phyloP scores from a whole-genome alignment of 2,329 filamentous ascomycete genomes.

The Cryoendolithus antarcticus region DNA sequence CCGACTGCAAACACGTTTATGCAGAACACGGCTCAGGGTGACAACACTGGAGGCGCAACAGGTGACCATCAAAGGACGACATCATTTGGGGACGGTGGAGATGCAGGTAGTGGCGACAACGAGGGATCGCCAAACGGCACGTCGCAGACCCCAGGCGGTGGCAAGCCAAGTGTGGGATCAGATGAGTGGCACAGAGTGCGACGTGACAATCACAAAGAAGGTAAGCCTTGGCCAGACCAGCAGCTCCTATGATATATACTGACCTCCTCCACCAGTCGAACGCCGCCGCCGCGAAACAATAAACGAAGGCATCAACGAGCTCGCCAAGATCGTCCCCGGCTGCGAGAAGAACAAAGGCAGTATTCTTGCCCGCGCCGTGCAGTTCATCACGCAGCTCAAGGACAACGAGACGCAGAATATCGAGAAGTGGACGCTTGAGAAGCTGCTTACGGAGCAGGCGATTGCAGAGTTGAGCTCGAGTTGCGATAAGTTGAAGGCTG shows the following conservation, averaged over 20 bases:
- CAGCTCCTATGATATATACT: constrained; percentile 1
- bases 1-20: constrained; percentile 40
- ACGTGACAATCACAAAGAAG: constrained; percentile 98
- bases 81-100: constrained; percentile 1
- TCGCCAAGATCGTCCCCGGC: constrained; percentile 92
- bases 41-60: constrained; percentile 6
- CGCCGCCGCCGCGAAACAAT: constrained; percentile 93
- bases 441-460: constrained; percentile 77
- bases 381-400: constrained; percentile 88
- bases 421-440: constrained; percentile 86
- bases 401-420: constrained; percentile 91
- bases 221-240: constrained; percentile 36
- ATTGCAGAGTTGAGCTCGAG: constrained; percentile 77
- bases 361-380: constrained; percentile 82
- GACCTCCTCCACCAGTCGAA: constrained; percentile 54
- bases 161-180: constrained; percentile 81
- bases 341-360: constrained; percentile 99
- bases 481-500: constrained; percentile 74
- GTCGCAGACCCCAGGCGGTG: constrained; percentile 27
- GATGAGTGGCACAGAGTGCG: constrained; percentile 97
- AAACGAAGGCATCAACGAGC: constrained; percentile 96
- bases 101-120: constrained; percentile 4
- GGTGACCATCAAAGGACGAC: constrained; percentile 9
- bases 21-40: constrained; percentile 10
- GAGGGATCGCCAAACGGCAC: constrained; percentile 23